phyloP scores from a whole-genome alignment of 495 filamentous ascomycete genomes.

The Aspergillus heteromorphus region DNA sequence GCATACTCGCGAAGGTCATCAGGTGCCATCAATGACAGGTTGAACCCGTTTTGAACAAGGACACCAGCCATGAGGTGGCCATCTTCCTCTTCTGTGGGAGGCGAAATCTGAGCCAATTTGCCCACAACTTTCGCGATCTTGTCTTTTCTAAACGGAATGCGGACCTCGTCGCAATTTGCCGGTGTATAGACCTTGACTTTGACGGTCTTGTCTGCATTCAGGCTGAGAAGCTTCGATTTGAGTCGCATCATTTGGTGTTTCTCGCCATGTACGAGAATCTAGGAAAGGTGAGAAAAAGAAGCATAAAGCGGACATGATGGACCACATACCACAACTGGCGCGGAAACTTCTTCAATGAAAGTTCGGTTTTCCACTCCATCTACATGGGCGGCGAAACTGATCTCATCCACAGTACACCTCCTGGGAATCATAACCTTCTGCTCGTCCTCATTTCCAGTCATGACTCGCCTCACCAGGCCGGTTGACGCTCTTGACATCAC shows the following conservation, averaged over 20 bases:
- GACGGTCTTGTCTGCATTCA: slow-evolving; percentile 72
- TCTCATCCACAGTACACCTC: slow-evolving; percentile 85
- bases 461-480: slow-evolving; percentile 50
- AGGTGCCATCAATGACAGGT: slow-evolving; percentile 90
- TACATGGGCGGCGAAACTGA: slow-evolving; percentile 92
- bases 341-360: slow-evolving; percentile 88
- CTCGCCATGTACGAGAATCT: slow-evolving; percentile 96
- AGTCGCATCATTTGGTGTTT: slow-evolving; percentile 97
- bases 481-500: slow-evolving; percentile 71
- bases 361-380: slow-evolving; percentile 92
- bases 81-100: slow-evolving; percentile 48
- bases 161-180: slow-evolving; percentile 89
- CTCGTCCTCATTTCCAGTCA: slow-evolving; percentile 49
- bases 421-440: slow-evolving; percentile 88
- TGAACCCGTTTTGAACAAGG: slow-evolving; percentile 93
- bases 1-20: slow-evolving; percentile 95
- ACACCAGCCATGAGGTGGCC: slow-evolving; percentile 73
- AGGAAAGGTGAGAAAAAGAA: slow-evolving; percentile 11
- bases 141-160: slow-evolving; percentile 91
- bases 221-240: slow-evolving; percentile 86
- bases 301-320: not conserved
- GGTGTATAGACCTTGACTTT: slow-evolving; percentile 90
- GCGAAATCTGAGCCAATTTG: slow-evolving; percentile 76
- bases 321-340: slow-evolving; percentile 79
- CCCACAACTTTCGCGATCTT: slow-evolving; percentile 96